A percentile compares a stretch with the other conserved stretches of the same genome.
Evolutionary conservation across 2,329 filamentous ascomycete species (phyloP).

Genomic region (Verruconis gallopava): DNA sequence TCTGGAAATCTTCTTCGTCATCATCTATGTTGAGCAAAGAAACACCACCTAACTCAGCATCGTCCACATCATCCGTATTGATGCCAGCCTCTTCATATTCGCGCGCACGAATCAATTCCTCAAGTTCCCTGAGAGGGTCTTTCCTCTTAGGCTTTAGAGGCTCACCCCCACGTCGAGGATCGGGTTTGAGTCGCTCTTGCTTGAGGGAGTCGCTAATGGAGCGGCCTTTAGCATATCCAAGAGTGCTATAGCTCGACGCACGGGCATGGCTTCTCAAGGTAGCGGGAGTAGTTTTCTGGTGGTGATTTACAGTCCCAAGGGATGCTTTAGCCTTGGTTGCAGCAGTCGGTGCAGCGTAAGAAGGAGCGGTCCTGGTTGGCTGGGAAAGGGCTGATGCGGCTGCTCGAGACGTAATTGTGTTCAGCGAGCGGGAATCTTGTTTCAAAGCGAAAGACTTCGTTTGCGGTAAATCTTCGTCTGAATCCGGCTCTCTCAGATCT

Average conservation of each 20-base stretch:
- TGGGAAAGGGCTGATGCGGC: constrained; percentile 6
- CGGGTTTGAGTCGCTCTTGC: constrained; percentile 2
- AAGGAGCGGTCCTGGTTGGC: not conserved
- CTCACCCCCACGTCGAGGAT: not conserved
- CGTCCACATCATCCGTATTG: constrained; percentile 2
- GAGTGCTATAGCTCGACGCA: constrained; percentile 8
- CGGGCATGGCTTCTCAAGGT: not conserved
- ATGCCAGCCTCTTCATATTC: not conserved
- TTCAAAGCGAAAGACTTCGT: not conserved
- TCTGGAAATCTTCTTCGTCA: constrained; percentile 8
- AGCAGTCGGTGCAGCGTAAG: constrained; percentile 4
- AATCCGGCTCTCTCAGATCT: constrained; percentile 1
- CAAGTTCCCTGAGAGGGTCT: constrained; percentile 6
- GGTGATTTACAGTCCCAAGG: not conserved
- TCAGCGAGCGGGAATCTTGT: not conserved
- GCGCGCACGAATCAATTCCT: constrained; percentile 3
- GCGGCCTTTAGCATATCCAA: constrained; percentile 11
- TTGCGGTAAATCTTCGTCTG: constrained; percentile 1
- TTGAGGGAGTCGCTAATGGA: constrained; percentile 4
- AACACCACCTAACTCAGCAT: constrained; percentile 5
- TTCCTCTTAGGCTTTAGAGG: not conserved
- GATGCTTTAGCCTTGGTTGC: constrained; percentile 5
- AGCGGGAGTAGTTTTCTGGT: not conserved
- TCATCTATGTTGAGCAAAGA: not conserved
- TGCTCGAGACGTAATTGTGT: constrained; percentile 4